phyloP scores from a whole-genome alignment of 2,329 filamentous ascomycete species.

The Cladosporium halotolerans region DNA sequence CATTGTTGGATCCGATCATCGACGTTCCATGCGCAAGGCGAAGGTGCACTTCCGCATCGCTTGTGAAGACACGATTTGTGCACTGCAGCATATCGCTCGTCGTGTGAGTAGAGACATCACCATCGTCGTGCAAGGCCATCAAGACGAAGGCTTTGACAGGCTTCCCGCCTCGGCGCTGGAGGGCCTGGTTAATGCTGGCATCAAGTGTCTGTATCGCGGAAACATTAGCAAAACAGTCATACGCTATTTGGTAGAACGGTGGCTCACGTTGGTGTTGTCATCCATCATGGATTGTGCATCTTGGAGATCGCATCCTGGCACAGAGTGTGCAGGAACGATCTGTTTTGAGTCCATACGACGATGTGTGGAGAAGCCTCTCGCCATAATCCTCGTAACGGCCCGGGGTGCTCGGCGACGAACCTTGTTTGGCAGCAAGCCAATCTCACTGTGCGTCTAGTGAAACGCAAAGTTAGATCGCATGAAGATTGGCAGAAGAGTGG shows the following conservation, averaged over 20 bases:
- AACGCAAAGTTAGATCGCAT: too few relatives aligned
- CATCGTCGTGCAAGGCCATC: constrained; percentile 13
- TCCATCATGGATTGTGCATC: neutral
- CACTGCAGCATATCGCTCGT: constrained; percentile 1
- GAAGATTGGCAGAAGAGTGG: too few relatives aligned
- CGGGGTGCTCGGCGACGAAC: too few relatives aligned
- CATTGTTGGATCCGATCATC: neutral
- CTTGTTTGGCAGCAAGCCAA: too few relatives aligned
- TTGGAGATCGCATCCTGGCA: neutral
- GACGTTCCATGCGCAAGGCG: neutral
- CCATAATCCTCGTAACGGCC: neutral
- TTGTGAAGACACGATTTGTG: neutral
- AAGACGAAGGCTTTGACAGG: constrained; percentile 10
- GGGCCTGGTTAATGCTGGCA: neutral
- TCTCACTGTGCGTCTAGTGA: too few relatives aligned
- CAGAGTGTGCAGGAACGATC: neutral
- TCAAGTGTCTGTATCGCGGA: constrained; percentile 2
- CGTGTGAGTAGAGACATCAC: constrained; percentile 11
- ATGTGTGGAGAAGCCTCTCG: neutral
- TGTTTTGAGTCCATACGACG: neutral
- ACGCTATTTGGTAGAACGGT: neutral
- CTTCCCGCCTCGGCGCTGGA: neutral
- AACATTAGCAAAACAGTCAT: neutral
- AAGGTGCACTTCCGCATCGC: neutral
- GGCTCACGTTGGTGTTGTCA: neutral